Percentiles rank a stretch among this genome's conserved stretches.
These are phyloP conservation scores for Fusarium sp. DNA, from an alignment of 2,329 filamentous ascomycete genomes.

Conservation along the genomic window DNA sequence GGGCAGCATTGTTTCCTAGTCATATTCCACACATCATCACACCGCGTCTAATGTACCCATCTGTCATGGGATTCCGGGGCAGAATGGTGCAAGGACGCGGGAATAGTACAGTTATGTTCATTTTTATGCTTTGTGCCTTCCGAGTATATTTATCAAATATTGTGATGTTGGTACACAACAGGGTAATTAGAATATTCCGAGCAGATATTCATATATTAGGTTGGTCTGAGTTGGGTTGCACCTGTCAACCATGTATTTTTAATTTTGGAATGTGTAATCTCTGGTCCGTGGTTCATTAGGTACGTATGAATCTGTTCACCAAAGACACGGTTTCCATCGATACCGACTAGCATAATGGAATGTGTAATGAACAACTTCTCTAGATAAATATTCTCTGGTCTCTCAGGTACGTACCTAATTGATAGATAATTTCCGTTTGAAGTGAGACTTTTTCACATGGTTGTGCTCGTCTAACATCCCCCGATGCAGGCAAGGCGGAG, in stretches of 20 bases:
- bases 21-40: slow-evolving; percentile 41
- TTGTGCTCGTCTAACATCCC: slow-evolving; percentile 49
- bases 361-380: slow-evolving; percentile 1
- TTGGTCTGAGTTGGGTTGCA: slow-evolving; percentile 1
- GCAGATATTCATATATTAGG: neutral
- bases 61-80: slow-evolving; percentile 13
- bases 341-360: neutral
- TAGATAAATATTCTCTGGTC: neutral
- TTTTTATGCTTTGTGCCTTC: neutral
- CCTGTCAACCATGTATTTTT: slow-evolving; percentile 19
- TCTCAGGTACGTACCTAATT: slow-evolving; percentile 11
- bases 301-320: neutral
- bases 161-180: slow-evolving; percentile 1
- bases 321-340: neutral
- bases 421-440: neutral
- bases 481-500: slow-evolving; percentile 43
- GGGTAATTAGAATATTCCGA: neutral
- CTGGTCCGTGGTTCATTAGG: neutral
- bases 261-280: slow-evolving; percentile 35
- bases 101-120: slow-evolving; percentile 1
- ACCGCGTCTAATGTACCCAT: slow-evolving; percentile 31
- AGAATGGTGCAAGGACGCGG: neutral
- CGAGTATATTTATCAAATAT: neutral
- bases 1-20: slow-evolving; percentile 25
- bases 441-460: slow-evolving; percentile 46